A percentile compares a stretch with the other conserved stretches of the same genome.
Conservation (phyloP, 495 filamentous ascomycete species). For the Daldinia caldariorum region DNA sequence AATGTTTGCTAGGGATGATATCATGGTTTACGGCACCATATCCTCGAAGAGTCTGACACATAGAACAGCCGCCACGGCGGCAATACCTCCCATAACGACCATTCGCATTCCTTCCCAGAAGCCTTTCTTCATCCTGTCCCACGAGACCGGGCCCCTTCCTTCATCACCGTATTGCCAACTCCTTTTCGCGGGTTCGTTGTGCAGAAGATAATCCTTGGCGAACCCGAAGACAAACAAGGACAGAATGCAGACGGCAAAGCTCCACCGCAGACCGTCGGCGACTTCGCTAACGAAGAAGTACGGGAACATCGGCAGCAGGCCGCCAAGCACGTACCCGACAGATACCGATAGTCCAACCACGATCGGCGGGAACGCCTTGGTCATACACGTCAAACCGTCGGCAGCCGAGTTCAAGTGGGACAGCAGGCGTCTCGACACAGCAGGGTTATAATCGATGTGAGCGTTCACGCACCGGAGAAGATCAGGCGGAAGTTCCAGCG, state of each 20-base stretch:
- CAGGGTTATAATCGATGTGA: slow-evolving; percentile 73
- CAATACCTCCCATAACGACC: slow-evolving; percentile 72
- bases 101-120: slow-evolving; percentile 66
- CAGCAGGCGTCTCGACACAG: slow-evolving; percentile 51
- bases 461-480: slow-evolving; percentile 74
- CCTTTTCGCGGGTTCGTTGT: slow-evolving; percentile 51
- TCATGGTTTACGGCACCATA: slow-evolving; percentile 35
- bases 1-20: background rate
- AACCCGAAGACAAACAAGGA: slow-evolving; percentile 80
- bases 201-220: slow-evolving; percentile 68
- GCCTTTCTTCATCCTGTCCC: slow-evolving; percentile 36
- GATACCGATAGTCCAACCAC: slow-evolving; percentile 65
- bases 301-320: slow-evolving; percentile 75
- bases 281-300: slow-evolving; percentile 78
- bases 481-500: slow-evolving; percentile 66
- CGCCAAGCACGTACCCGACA: slow-evolving; percentile 77
- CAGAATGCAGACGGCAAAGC: slow-evolving; percentile 73
- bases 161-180: slow-evolving; percentile 40
- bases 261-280: slow-evolving; percentile 69
- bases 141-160: slow-evolving; percentile 41
- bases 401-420: slow-evolving; percentile 4
- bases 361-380: slow-evolving; percentile 42
- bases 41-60: slow-evolving; percentile 67
- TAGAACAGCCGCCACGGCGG: slow-evolving; percentile 71
- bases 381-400: slow-evolving; percentile 17